Evolutionary conservation across 1,139 yeast genomes (phyloP), one percentile per base, ranked within the genome.

Genomic region (Geotrichum klebahnii): DNA sequence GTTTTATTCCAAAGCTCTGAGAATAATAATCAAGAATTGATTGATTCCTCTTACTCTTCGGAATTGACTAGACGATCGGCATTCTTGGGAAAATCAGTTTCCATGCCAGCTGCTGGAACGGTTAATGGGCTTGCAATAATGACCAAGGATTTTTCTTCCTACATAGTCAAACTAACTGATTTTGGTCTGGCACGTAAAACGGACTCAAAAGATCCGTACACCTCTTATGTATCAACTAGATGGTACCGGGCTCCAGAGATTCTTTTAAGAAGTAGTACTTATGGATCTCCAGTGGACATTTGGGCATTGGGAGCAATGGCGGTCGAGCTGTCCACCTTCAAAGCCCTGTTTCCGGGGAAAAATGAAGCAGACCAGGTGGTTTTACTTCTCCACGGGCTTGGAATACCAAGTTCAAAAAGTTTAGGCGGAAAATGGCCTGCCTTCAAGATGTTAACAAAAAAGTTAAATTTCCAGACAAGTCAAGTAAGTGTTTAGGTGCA

Each of bases 221-320:
- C 75, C 0, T 79, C 85, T 0, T 92, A 92, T 61, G 94, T 92
- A 5, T 85, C 96, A 0, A 92, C 97, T 0, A 77, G 98, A 60
- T 92, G 97, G 97, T 92, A 92, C 65, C 74, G 98, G 54, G 82
- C 97, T 0, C 98, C 98, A 0, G 98, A 92, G 67, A 84, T 92
- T 40, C 72, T 92, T 40, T 72, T 92, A 52, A 75, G 92, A 55
- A 78, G 79, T 56, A 75, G 76, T 6, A 69, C 68, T 59, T 88
- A 92, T 65, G 79, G 92, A 0, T 76, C 73, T 47, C 89, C 95
- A 0, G 79, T 88, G 38, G 98, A 92, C 70, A 78, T 90, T 37
- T 92, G 97, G 97, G 96, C 97, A 0, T 85, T 88, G 70, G 97
- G 95, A 1, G 76, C 84, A 26, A 87, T 92, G 44, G 90, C 92